These are phyloP conservation scores for Catharanthus roseus DNA, from an alignment of 257 asterid species.

Conservation along the genomic window DNA sequence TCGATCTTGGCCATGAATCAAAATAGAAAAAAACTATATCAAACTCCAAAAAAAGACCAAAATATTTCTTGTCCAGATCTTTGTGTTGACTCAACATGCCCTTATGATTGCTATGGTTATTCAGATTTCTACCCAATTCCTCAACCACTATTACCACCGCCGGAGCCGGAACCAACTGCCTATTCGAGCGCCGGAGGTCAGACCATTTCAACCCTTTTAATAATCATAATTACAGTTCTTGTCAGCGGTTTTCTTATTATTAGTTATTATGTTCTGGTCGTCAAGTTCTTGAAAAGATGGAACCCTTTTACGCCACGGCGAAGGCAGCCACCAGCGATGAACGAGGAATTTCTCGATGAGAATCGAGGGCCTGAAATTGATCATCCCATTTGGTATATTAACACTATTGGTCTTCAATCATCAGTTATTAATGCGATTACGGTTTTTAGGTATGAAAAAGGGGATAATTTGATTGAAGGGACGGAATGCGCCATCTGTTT, in stretches of 20 bases:
- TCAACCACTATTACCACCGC: not conserved
- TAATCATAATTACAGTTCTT: conserved; percentile 22
- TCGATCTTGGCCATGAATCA: conserved; percentile 9
- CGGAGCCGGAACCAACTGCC: no score
- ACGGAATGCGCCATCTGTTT: conserved; percentile 35
- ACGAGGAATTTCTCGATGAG: conserved; percentile 25
- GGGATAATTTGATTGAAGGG: conserved; percentile 25
- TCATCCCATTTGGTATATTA: conserved; percentile 46
- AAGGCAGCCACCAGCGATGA: not conserved
- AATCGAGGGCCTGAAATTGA: conserved; percentile 24
- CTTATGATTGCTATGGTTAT: conserved; percentile 18
- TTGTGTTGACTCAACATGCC: conserved; percentile 25
- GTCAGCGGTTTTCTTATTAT: conserved; percentile 22
- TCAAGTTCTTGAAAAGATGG: conserved; percentile 20
- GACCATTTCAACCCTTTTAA: conserved; percentile 15
- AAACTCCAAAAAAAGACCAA: conserved; percentile 8
- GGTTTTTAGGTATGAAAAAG: conserved; percentile 27
- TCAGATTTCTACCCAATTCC: conserved; percentile 2
- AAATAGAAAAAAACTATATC: conserved; percentile 18
- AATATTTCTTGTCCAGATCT: conserved; percentile 18
- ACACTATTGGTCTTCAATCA: conserved; percentile 34
- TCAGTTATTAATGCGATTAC: conserved; percentile 31
- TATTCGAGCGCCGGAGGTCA: not conserved
- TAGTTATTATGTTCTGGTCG: conserved; percentile 21
- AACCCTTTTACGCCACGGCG: conserved; percentile 13